Evolutionary conservation across 768 basidiomycete genomes (phyloP), one percentile per base, ranked within the genome.

Genomic region (Tulasnella sp.): DNA sequence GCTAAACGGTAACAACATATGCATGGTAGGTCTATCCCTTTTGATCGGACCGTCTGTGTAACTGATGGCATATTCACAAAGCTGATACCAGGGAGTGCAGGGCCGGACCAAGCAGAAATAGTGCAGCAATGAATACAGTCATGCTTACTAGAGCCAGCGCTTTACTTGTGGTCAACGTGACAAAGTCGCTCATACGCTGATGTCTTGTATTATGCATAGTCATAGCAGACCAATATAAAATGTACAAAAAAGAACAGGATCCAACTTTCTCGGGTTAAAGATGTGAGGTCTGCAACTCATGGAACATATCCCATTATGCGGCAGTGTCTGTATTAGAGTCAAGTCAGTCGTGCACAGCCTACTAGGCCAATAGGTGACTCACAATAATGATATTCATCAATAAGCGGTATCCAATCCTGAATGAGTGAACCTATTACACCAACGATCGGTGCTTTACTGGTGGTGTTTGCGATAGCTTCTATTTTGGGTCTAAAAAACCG

Each of bases 1-100:
- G 37, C 66, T 93, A 53, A 93, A 93, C 61, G 90, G 90, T 12
- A 93, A 90, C 67, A 91, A 93, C 57, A 96, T 99, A 35, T 93
- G 90, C 62, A 93, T 96, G 81, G 91, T 88, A 58, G 50, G 80
- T 64, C 39, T 22, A 10, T 32, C 16, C n/a, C 13, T 13, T 20
- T 24, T 27, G 8, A 35, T n/a, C 13, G 45, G 56, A 40, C n/a
- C 40, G 16, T 50, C 34, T 58, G 13, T 43, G 54, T 47, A 41
- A 56, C 20, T 16, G 16, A 25, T 34, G 34, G 15, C 12, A 19
- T 34, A 7, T 19, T 20, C n/a, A n/a, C 37, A n/a, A 45, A 81
- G 81, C 66, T 83, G 50, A 77, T 83, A 57, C 81, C 81, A 32
- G 81, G 81, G 6, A 82, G 81, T 55, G 72, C 72, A 58, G 81